Conservation (phyloP, 2,329 filamentous ascomycete genomes). For the Dactylellina cionopaga region DNA sequence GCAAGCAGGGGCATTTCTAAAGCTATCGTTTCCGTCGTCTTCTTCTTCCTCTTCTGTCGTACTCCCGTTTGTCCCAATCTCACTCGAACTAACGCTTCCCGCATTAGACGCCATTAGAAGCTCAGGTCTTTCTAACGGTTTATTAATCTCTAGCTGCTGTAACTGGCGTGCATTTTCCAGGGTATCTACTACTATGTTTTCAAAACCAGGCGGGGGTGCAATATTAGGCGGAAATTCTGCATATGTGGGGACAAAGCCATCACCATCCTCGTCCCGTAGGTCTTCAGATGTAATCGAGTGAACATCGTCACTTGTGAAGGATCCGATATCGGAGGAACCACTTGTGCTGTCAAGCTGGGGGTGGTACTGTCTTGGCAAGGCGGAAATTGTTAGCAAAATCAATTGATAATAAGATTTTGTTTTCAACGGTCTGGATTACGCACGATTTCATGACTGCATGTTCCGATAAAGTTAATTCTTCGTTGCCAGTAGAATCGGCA, state of each 20-base stretch:
- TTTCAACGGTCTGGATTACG: conserved; percentile 52
- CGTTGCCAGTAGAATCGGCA: conserved; percentile 73
- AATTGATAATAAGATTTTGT: conserved; percentile 56
- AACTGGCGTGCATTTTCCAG: conserved; percentile 28
- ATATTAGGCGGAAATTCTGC: conserved; percentile 10
- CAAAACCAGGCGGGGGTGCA: conserved; percentile 45
- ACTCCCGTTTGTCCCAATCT: conserved; percentile 41
- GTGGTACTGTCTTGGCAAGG: conserved; percentile 26
- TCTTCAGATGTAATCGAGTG: conserved; percentile 38
- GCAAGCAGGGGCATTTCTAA: neutral
- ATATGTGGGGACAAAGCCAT: conserved; percentile 57
- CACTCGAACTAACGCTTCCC: conserved; percentile 24
- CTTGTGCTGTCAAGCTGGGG: conserved; percentile 58
- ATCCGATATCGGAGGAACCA: conserved; percentile 59
- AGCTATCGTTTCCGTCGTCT: neutral
- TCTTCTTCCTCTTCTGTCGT: conserved; percentile 35
- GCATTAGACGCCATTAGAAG: neutral
- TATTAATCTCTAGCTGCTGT: conserved; percentile 18
- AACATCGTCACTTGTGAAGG: conserved; percentile 56
- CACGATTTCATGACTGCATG: conserved; percentile 65
- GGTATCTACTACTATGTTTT: conserved; percentile 30
- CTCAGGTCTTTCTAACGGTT: neutral
- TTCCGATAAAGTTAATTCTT: conserved; percentile 62
- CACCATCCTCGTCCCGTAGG: conserved; percentile 18
- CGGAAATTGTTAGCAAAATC: conserved; percentile 8